Evolutionary conservation across 78 protist genomes (phyloP), one percentile per base, ranked within the genome.

Genomic region (Creolimax fragrantissima): DNA sequence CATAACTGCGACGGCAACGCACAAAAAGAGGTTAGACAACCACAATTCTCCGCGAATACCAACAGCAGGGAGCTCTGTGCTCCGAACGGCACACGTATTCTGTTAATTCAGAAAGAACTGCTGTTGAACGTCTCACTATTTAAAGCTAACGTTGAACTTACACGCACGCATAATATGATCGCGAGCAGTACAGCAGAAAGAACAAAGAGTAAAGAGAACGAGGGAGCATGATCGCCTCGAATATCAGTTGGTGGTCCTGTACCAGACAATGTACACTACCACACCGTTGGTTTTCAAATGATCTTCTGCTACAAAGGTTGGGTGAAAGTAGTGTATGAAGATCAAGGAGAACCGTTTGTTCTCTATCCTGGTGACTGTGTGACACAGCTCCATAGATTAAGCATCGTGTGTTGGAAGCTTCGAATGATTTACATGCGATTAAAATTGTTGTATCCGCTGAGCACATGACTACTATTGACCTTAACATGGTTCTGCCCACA

Each of bases 281-380:
- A 81, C 85, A 5, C 35, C 85, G 85, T 81, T 17, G 5, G 37
- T 24, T 81, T 81, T 41, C 85, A 81, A 41, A 3, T 81, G 37
- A 81, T 81, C 85, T 81, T 7, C 85, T 81, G 85, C 85, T 81
- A 81, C 85, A 3, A 5, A 24, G 85, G 85, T 41, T 81, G 85
- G 85, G 85, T 81, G 37, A 17, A 5, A 3, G 85, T 81, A 4
- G 85, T 81, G 44, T 81, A 81, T 41, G 85, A 81, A 41, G 85
- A 81, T 5, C 85, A 42, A 5, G 90, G 90, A 17, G 83, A 42
- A 32, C 86, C 90, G 39, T 88, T 88, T 5, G 35, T 3, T 35
- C 67, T 88, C 3, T 4, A 3, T 17, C 83, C 90, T 37, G 90
- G 90, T 3, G 90, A 3, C 35, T 88, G 90, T 44, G 90, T 88